Evolutionary conservation across 225 moss, liverwort and hornwort species (phyloP).

Genomic region (Polytrichum formosum): DNA sequence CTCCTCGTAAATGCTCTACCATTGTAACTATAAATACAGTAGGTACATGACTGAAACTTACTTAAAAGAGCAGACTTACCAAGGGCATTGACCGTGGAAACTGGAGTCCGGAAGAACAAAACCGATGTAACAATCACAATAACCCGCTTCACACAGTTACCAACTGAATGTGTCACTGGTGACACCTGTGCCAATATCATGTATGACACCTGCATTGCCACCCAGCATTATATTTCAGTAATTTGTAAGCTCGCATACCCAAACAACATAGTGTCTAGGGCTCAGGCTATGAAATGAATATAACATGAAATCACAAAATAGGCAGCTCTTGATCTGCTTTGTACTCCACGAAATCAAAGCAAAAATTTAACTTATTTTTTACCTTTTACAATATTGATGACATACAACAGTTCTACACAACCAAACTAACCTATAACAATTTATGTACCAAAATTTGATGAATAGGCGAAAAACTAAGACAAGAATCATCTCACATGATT

Average conservation of each 20-base stretch:
- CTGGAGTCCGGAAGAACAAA: slow-evolving; percentile 88
- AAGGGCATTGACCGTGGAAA: slow-evolving; percentile 84
- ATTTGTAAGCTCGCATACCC: background rate
- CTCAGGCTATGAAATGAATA: too few relatives aligned
- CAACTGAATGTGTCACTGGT: slow-evolving; percentile 96
- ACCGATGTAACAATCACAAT: slow-evolving; percentile 97
- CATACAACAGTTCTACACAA: background rate
- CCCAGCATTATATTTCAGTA: background rate
- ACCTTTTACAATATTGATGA: too few relatives aligned
- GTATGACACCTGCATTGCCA: slow-evolving; percentile 64
- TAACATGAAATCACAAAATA: too few relatives aligned
- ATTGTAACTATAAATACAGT: background rate
- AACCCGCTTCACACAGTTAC: slow-evolving; percentile 98
- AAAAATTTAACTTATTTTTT: too few relatives aligned
- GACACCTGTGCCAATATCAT: slow-evolving; percentile 92
- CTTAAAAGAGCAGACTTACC: slow-evolving; percentile 25
- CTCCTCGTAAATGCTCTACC: background rate
- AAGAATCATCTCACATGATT: background rate
- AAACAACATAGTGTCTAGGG: too few relatives aligned
- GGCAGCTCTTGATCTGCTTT: too few relatives aligned
- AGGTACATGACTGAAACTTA: background rate
- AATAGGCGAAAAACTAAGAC: too few relatives aligned
- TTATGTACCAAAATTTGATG: too few relatives aligned
- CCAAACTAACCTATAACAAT: too few relatives aligned
- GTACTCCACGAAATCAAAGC: too few relatives aligned